Evolutionary conservation across 1,284 basidiomycete genomes (phyloP).

Genomic region (Fistulina hepatica): DNA sequence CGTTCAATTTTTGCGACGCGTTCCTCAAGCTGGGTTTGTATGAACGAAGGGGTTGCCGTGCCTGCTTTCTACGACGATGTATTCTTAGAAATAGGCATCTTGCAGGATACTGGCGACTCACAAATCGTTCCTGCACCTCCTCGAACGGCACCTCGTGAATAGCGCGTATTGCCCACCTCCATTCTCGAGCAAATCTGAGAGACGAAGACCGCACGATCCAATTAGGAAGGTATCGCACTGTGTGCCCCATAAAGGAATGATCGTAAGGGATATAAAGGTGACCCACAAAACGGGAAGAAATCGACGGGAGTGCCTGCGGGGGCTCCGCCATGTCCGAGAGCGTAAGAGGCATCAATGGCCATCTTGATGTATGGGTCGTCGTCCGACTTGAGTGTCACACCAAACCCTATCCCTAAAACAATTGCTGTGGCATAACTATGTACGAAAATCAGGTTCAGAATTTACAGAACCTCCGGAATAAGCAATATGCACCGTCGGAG

Average conservation of each 20-base stretch:
- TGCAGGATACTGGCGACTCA: background rate
- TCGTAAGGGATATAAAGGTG: background rate
- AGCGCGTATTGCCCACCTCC: constrained; percentile 6
- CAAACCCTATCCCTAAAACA: constrained; percentile 22
- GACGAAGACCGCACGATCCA: constrained; percentile 10
- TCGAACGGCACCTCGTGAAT: constrained; percentile 8
- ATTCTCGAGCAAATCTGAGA: constrained; percentile 9
- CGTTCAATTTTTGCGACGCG: constrained; percentile 8
- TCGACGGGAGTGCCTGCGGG: constrained; percentile 16
- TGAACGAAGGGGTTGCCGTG: constrained; percentile 13
- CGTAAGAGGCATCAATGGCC: constrained; percentile 15
- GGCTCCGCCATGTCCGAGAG: constrained; percentile 7
- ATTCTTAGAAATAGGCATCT: background rate
- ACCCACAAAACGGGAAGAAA: constrained; percentile 17
- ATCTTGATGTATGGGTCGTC: constrained; percentile 20
- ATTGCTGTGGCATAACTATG: constrained; percentile 19
- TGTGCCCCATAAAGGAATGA: background rate
- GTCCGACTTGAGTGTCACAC: constrained; percentile 19
- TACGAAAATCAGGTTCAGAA: background rate
- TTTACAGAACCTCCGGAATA: constrained; percentile 3
- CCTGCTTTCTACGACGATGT: background rate
- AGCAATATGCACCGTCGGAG: background rate
- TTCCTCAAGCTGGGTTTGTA: constrained; percentile 18
- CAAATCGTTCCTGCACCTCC: constrained; percentile 6
- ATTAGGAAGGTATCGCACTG: constrained; percentile 9